Evolutionary conservation across 2,329 filamentous ascomycete genomes (phyloP).

Genomic region (Fusarium austroafricanum): DNA sequence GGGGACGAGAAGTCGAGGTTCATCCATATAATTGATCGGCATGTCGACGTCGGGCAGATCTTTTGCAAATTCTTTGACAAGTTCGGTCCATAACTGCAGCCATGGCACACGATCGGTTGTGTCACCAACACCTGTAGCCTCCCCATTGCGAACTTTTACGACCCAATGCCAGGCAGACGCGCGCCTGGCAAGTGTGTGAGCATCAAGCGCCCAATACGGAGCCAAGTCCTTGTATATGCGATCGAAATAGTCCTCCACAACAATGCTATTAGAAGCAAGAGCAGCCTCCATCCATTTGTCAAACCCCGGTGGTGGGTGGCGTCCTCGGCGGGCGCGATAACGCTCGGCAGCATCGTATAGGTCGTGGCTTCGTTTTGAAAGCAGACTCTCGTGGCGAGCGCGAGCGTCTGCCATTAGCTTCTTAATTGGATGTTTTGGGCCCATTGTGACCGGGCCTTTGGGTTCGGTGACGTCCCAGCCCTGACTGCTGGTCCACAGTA

Average conservation of each 20-base stretch:
- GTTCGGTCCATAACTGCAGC: conserved; percentile 60
- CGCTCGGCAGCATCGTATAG: conserved; percentile 64
- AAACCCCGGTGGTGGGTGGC: conserved; percentile 74
- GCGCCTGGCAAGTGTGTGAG: conserved; percentile 52
- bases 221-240: conserved; percentile 72
- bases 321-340: conserved; percentile 67
- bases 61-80: conserved; percentile 64
- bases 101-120: conserved; percentile 56
- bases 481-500: conserved; percentile 47
- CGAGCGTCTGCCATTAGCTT: conserved; percentile 61
- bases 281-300: conserved; percentile 69
- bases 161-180: conserved; percentile 59
- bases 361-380: conserved; percentile 59
- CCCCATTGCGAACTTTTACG: conserved; percentile 61
- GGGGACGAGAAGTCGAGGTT: conserved; percentile 70
- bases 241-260: conserved; percentile 73
- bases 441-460: conserved; percentile 41
- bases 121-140: conserved; percentile 55
- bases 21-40: conserved; percentile 73
- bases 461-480: conserved; percentile 43
- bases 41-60: conserved; percentile 74
- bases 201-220: conserved; percentile 69
- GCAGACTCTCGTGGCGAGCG: conserved; percentile 54
- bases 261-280: conserved; percentile 61
- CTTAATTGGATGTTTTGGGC: conserved; percentile 61